Evolutionary conservation across 345 rosid genomes (phyloP), one percentile per base, ranked within the genome.

Genomic region (Aquilaria sinensis): DNA sequence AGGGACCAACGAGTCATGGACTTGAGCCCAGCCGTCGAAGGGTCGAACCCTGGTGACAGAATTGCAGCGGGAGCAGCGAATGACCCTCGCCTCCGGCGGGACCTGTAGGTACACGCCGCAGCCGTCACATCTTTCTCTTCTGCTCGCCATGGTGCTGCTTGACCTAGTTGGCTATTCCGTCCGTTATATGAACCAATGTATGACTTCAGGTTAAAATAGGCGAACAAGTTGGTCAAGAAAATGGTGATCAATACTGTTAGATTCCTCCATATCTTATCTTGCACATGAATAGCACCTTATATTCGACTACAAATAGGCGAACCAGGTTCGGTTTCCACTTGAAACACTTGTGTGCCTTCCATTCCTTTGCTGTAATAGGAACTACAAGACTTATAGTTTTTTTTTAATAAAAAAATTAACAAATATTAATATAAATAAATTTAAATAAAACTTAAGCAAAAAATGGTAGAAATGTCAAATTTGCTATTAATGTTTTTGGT

Each of bases 31-130:
- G 4, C 58, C 58, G 6, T 46, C 16, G 14, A 37, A 37, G 58
- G 66, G 57, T 15, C 65, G 79, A 51, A 70, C 33, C 47, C 64
- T 66, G 15, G 84, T 83, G 53, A 81, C 67, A 30, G 75, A 51
- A 51, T 66, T 78, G 71, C 93, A 89, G 2, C 51, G 56, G 9
- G 70, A 5, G 56, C 92, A 87, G 61, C 73, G 72, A 47, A 79
- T 49, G 37, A 77, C 15, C 12, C 57, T 72, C 23, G 77, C 77
- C 50, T 62, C 83, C 0, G 72, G 60, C 11, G 82, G 88, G 61
- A 77, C 74, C 56, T 64, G 47, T 60, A 88, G 81, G 54, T 73
- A 63, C 72, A 62, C 62, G 9, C 81, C 74, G 52, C 96, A 87
- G 47, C 76, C 64, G 23, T 74, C 59, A 75, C 98, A 89, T 46